phyloP scores from a whole-genome alignment of 2,329 filamentous ascomycete genomes.

The Tothia fuscella region DNA sequence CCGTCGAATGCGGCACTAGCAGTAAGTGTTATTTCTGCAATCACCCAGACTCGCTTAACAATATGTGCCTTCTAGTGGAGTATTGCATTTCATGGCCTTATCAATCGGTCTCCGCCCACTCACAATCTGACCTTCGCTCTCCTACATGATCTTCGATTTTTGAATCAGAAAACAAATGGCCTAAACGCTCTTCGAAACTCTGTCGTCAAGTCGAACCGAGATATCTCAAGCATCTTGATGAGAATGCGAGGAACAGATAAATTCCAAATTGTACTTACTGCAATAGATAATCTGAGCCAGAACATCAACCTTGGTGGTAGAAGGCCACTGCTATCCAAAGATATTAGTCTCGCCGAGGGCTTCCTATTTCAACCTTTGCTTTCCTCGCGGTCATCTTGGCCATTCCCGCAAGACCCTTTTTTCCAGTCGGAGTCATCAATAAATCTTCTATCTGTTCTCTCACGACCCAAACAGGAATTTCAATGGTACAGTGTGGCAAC shows the following conservation, averaged over 20 bases:
- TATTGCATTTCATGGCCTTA: constrained; percentile 19
- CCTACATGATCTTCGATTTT: constrained; percentile 15
- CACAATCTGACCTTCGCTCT: constrained; percentile 15
- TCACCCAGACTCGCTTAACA: no score
- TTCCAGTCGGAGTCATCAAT: constrained; percentile 17
- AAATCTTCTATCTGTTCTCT: constrained; percentile 12
- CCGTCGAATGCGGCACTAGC: constrained; percentile 19
- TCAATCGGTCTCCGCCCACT: constrained; percentile 14
- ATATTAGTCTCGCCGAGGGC: not conserved
- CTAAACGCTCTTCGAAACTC: constrained; percentile 1
- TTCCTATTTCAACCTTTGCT: constrained; percentile 7
- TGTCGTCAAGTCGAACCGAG: constrained; percentile 6
- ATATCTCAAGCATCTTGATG: not conserved
- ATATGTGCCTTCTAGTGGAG: no score
- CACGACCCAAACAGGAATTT: constrained; percentile 2
- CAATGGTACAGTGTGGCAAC: constrained; percentile 11
- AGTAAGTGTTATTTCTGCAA: no score
- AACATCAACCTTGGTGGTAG: no score
- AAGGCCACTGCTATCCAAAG: not conserved
- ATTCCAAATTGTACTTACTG: not conserved
- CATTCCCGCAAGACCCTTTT: constrained; percentile 8
- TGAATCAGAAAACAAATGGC: constrained; percentile 2
- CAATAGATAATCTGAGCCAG: not conserved
- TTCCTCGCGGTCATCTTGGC: not conserved
- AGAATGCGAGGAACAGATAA: constrained; percentile 5